These are phyloP conservation scores for Amanita rimosa DNA, from an alignment of 768 basidiomycete genomes.

Conservation along the genomic window DNA sequence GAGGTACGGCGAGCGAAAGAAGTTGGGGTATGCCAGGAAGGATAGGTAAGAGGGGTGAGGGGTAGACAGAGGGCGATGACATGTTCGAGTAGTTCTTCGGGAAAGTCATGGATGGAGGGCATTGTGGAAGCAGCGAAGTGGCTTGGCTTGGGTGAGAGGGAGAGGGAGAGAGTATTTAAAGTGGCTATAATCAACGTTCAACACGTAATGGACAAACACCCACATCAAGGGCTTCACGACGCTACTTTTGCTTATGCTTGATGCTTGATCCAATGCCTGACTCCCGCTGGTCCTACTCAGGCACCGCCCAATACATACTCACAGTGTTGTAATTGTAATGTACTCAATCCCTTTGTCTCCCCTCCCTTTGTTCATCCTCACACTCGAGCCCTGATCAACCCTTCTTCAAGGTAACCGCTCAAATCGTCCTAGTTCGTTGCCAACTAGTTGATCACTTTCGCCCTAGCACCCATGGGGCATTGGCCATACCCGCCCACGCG, in stretches of 20 bases:
- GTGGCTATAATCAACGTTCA: not conserved
- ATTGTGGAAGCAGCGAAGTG: too few relatives aligned
- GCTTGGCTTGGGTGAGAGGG: too few relatives aligned
- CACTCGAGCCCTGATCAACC: too few relatives aligned
- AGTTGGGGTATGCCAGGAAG: slow-evolving; percentile 11
- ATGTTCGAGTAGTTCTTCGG: slow-evolving; percentile 24
- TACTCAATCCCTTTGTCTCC: not conserved
- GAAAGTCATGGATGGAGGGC: slow-evolving; percentile 15
- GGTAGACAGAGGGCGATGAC: slow-evolving; percentile 18
- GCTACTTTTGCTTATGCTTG: too few relatives aligned
- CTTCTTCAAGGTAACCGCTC: not conserved
- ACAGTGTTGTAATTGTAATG: too few relatives aligned
- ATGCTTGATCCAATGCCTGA: not conserved
- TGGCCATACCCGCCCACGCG: not conserved
- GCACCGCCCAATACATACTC: not conserved
- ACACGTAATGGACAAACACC: slow-evolving; percentile 4
- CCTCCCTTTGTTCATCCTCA: not conserved
- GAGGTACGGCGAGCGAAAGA: slow-evolving; percentile 19
- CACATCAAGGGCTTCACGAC: too few relatives aligned
- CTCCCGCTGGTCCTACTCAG: not conserved
- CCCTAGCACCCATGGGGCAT: too few relatives aligned
- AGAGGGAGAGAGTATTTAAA: slow-evolving; percentile 4
- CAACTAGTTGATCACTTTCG: too few relatives aligned
- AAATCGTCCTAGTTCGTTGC: not conserved
- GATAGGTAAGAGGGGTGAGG: slow-evolving; percentile 16